These are phyloP conservation scores for Tuber umbilicatum DNA, from an alignment of 495 filamentous ascomycete species.

Conservation along the genomic window DNA sequence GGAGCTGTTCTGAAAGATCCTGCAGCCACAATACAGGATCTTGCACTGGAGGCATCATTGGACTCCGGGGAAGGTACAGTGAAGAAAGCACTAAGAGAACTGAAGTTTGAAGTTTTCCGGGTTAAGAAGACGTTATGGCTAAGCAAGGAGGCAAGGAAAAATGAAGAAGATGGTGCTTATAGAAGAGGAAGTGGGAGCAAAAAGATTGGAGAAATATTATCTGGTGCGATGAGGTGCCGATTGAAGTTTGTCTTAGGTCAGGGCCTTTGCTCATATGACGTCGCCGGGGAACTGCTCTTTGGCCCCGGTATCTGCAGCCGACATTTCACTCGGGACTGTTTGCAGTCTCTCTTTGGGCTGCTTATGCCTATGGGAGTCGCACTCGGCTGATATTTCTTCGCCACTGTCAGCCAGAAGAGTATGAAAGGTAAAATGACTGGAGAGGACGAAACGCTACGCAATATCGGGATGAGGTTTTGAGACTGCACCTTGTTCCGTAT, in stretches of 20 bases:
- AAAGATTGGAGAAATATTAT: slow-evolving; percentile 2
- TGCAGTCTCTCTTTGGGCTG: not conserved
- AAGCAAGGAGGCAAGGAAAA: not conserved
- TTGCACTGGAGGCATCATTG: slow-evolving; percentile 1
- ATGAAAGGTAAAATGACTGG: not conserved
- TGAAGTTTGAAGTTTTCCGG: not conserved
- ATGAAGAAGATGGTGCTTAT: not conserved
- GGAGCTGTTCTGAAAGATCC: slow-evolving; percentile 10
- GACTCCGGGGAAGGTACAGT: not conserved
- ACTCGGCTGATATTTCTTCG: slow-evolving; percentile 2
- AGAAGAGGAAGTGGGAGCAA: not conserved
- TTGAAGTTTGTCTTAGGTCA: not conserved
- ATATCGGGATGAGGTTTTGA: too few relatives aligned
- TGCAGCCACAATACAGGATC: slow-evolving; percentile 7
- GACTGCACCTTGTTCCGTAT: too few relatives aligned
- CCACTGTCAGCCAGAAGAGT: not conserved
- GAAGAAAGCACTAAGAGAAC: not conserved
- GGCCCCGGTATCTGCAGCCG: not conserved
- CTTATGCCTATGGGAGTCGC: not conserved
- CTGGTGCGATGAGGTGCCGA: not conserved
- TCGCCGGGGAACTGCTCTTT: not conserved
- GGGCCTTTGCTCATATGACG: not conserved
- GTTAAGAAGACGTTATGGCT: slow-evolving; percentile 6
- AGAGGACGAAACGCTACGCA: not conserved
- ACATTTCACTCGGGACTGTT: slow-evolving; percentile 6